Conservation (phyloP, 176 grass and related monocot species). For the Avena eriantha region DNA sequence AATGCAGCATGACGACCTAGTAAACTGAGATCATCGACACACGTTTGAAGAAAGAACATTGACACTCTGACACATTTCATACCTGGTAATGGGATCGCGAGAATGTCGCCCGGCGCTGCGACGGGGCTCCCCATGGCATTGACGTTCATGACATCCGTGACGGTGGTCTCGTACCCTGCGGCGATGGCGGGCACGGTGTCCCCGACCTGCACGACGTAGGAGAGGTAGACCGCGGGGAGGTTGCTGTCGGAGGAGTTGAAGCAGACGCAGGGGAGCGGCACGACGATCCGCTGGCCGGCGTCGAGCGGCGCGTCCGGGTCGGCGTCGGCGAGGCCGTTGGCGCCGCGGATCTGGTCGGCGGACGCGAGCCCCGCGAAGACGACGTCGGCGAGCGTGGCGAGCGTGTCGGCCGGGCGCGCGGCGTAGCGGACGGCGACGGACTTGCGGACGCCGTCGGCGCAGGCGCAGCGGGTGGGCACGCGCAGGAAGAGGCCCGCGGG, state of each 20-base stretch:
- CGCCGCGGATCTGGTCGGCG: conserved; percentile 79
- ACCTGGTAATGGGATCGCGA: conserved; percentile 90
- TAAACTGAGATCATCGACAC: neutral
- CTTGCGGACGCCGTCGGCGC: conserved; percentile 83
- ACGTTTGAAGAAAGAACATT: too few relatives aligned
- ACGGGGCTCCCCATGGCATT: conserved; percentile 82
- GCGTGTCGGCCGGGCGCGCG: conserved; percentile 75
- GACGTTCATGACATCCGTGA: conserved; percentile 81
- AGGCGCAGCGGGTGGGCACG: conserved; percentile 73
- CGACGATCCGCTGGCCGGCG: conserved; percentile 57
- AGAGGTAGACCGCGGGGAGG: conserved; percentile 79
- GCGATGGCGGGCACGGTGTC: conserved; percentile 76
- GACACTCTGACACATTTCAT: too few relatives aligned
- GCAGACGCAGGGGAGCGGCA: conserved; percentile 87
- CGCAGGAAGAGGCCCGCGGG: conserved; percentile 82
- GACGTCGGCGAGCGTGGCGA: conserved; percentile 64
- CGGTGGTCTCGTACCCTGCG: conserved; percentile 67
- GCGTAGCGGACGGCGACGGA: conserved; percentile 74
- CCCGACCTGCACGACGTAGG: conserved; percentile 77
- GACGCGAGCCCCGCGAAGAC: conserved; percentile 77
- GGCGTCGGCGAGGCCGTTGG: conserved; percentile 56
- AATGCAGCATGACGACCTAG: neutral
- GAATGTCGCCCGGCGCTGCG: conserved; percentile 74
- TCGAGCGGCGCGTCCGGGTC: conserved; percentile 73
- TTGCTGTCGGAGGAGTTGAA: conserved; percentile 93